phyloP scores from a whole-genome alignment of 768 basidiomycete genomes.

The Boletus patriciae region DNA sequence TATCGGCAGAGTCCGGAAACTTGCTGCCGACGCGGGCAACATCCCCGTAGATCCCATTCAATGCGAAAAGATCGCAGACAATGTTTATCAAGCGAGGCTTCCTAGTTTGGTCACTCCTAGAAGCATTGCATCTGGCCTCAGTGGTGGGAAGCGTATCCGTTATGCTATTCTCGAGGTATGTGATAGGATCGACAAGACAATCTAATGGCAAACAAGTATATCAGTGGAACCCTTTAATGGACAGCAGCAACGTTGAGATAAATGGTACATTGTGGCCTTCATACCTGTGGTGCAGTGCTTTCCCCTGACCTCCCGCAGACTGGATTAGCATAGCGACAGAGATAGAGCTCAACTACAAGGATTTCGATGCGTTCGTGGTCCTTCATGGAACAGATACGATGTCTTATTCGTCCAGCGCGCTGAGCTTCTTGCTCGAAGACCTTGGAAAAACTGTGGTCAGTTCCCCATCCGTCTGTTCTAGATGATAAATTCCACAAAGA shows the following conservation, averaged over 20 bases:
- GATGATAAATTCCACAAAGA: not conserved
- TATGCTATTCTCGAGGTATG: slow-evolving; percentile 82
- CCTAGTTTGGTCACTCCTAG: slow-evolving; percentile 81
- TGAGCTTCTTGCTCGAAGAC: slow-evolving; percentile 90
- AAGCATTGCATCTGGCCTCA: slow-evolving; percentile 58
- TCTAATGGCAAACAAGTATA: not conserved
- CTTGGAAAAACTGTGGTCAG: slow-evolving; percentile 86
- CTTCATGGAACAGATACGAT: slow-evolving; percentile 92
- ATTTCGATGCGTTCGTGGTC: slow-evolving; percentile 88
- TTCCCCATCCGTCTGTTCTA: not conserved
- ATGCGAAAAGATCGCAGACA: slow-evolving; percentile 53
- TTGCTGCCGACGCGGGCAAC: slow-evolving; percentile 32
- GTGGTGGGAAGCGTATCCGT: slow-evolving; percentile 68
- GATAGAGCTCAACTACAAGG: slow-evolving; percentile 85
- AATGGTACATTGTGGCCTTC: slow-evolving; percentile 49
- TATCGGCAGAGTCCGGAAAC: slow-evolving; percentile 48
- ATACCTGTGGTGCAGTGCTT: not conserved
- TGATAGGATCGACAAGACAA: not conserved
- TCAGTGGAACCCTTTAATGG: slow-evolving; percentile 85
- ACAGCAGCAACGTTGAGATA: slow-evolving; percentile 88
- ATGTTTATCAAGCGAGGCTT: slow-evolving; percentile 69
- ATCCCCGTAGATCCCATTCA: slow-evolving; percentile 34
- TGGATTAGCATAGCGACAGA: slow-evolving; percentile 91
- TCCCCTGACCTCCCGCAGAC: slow-evolving; percentile 45
- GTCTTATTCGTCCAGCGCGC: slow-evolving; percentile 84